phyloP scores from a whole-genome alignment of 2,329 filamentous ascomycete species.

The Colletotrichum magnum region DNA sequence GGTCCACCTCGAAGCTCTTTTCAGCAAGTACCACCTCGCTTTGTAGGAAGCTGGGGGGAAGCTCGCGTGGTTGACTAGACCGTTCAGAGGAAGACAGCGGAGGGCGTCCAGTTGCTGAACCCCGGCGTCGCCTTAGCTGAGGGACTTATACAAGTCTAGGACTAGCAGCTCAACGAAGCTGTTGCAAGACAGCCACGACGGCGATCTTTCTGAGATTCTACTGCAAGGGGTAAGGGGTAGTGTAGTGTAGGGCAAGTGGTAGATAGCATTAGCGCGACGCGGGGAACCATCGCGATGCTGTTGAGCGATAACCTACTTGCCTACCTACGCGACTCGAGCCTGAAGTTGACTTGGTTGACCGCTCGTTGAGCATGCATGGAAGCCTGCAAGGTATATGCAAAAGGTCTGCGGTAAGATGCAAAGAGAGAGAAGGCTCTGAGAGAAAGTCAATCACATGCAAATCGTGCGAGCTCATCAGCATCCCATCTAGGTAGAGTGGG shows the following conservation, averaged over 20 bases:
- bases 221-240: background rate
- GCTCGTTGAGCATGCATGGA: background rate
- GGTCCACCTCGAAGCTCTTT: background rate
- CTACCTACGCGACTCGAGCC: background rate
- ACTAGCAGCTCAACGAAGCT: conserved; percentile 34
- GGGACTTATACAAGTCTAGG: conserved; percentile 22
- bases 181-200: conserved; percentile 13
- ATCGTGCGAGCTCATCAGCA: background rate
- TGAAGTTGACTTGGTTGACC: background rate
- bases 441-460: conserved; percentile 33
- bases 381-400: background rate
- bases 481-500: background rate
- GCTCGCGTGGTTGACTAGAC: background rate
- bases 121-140: background rate
- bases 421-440: background rate
- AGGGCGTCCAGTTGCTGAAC: background rate
- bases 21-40: background rate
- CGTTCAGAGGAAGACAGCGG: background rate
- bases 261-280: background rate
- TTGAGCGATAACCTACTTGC: too few relatives aligned
- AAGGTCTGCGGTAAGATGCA: background rate
- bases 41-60: background rate
- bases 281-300: background rate
- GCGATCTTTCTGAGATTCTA: conserved; percentile 6
- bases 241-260: too few relatives aligned